Percentiles rank a stretch among this genome's conserved stretches.
These are phyloP conservation scores for Mortierella sp. DNA, from an alignment of 371 early-diverging fungal genomes.

Conservation along the genomic window DNA sequence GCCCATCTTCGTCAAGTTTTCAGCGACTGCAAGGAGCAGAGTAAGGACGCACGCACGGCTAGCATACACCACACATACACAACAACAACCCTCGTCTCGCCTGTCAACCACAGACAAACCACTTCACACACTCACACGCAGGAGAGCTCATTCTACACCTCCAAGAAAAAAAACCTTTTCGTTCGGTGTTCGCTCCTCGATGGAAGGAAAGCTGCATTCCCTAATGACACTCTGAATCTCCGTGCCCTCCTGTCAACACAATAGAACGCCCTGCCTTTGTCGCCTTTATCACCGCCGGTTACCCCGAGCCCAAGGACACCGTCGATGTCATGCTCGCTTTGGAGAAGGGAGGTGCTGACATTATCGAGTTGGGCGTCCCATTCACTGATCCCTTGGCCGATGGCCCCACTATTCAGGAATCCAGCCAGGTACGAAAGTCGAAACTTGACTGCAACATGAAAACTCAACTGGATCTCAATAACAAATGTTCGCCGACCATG, in stretches of 20 bases:
- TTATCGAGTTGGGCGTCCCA: conserved; percentile 98
- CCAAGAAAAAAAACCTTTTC: not conserved
- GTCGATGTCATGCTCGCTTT: conserved; percentile 88
- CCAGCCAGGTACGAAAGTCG: conserved; percentile 76
- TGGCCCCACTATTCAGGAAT: conserved; percentile 96
- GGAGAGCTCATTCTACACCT: not conserved
- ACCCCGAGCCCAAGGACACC: conserved; percentile 82
- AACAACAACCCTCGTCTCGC: not conserved
- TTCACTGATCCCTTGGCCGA: conserved; percentile 99
- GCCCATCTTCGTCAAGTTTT: conserved; percentile 58
- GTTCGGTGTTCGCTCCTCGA: conserved; percentile 7
- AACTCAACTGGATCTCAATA: not conserved
- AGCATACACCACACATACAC: not conserved
- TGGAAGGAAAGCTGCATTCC: not conserved
- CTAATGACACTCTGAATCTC: conserved; percentile 3
- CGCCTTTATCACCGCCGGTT: conserved; percentile 94
- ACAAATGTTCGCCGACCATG: not conserved
- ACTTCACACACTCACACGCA: not conserved
- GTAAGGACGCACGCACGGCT: conserved; percentile 27
- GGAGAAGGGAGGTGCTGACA: conserved; percentile 94
- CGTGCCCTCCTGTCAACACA: not conserved
- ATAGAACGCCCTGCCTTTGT: conserved; percentile 92
- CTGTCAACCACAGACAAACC: not conserved
- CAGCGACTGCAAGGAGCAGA: conserved; percentile 50
- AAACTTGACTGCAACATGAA: not conserved